A percentile compares a stretch with the other conserved stretches of the same genome.
phyloP scores from a whole-genome alignment of 2,329 filamentous ascomycete genomes.

The Passalora sequoiae region DNA sequence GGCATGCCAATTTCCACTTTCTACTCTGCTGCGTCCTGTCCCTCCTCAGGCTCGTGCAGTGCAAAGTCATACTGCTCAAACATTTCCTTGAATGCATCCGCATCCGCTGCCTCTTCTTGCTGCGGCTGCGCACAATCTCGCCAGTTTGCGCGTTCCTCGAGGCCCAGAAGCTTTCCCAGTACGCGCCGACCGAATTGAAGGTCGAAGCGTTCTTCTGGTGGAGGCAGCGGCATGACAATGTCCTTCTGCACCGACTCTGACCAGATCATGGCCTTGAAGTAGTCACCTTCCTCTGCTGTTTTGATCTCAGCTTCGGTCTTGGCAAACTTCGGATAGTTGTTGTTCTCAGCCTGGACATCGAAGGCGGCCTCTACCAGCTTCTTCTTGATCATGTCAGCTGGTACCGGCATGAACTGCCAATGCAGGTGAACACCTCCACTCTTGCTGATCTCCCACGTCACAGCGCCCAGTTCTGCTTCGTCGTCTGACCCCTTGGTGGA shows the following conservation, averaged over 20 bases:
- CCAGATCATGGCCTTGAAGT: constrained; percentile 35
- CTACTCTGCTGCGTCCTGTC: too few species aligned
- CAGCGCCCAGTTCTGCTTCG: constrained; percentile 62
- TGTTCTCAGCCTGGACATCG: constrained; percentile 78
- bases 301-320: constrained; percentile 20
- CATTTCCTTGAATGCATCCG: constrained; percentile 69
- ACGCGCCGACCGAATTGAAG: constrained; percentile 85
- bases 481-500: constrained; percentile 36
- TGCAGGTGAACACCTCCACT: constrained; percentile 77
- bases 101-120: constrained; percentile 74
- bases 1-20: too few species aligned
- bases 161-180: constrained; percentile 75
- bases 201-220: constrained; percentile 74
- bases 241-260: constrained; percentile 51
- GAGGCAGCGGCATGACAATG: constrained; percentile 68
- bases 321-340: constrained; percentile 53
- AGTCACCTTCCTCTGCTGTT: constrained; percentile 29
- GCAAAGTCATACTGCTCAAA: constrained; percentile 89
- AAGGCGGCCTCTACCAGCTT: constrained; percentile 85
- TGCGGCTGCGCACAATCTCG: constrained; percentile 72
- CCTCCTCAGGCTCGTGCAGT: too few species aligned
- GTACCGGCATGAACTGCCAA: constrained; percentile 86
- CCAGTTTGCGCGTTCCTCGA: constrained; percentile 80
- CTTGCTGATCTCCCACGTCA: constrained; percentile 90
- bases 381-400: constrained; percentile 60